Evolutionary conservation across 768 basidiomycete species (phyloP).

Genomic region (Russula dissimulans): DNA sequence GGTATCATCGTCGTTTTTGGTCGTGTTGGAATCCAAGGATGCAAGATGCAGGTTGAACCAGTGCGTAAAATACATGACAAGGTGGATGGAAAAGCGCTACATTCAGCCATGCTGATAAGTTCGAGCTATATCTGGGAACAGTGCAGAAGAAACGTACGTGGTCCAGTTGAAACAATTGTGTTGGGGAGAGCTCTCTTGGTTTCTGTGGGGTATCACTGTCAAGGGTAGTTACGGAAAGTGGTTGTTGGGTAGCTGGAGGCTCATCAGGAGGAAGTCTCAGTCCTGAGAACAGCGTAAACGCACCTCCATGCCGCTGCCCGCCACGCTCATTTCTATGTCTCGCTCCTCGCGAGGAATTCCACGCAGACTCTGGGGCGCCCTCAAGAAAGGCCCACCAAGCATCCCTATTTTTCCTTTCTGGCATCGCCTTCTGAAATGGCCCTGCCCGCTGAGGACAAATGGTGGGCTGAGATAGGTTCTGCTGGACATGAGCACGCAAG

Average conservation of each 20-base stretch:
- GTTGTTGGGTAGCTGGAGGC: not conserved
- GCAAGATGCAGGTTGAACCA: constrained; percentile 65
- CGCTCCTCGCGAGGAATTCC: constrained; percentile 45
- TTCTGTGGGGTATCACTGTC: not conserved
- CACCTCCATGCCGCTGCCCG: not conserved
- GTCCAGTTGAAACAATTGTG: constrained; percentile 49
- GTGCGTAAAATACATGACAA: constrained; percentile 76
- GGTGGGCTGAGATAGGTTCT: constrained; percentile 65
- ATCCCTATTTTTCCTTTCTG: constrained; percentile 64
- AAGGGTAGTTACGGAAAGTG: not conserved
- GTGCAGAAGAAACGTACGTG: constrained; percentile 39
- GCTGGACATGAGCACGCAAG: not conserved
- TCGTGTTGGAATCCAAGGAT: constrained; percentile 19
- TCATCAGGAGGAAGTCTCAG: not conserved
- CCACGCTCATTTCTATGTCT: constrained; percentile 22
- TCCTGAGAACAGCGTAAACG: constrained; percentile 11
- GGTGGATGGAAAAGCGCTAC: constrained; percentile 61
- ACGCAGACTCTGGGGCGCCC: constrained; percentile 58
- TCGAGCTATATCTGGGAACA: constrained; percentile 4
- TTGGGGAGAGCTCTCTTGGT: constrained; percentile 44
- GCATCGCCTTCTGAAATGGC: constrained; percentile 37
- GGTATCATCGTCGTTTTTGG: not conserved
- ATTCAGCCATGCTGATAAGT: constrained; percentile 11
- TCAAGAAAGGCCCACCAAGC: constrained; percentile 73
- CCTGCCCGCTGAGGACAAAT: constrained; percentile 35